Evolutionary conservation across 352 stramenopile species (phyloP).

Genomic region (Globisporangium abappressorium): DNA sequence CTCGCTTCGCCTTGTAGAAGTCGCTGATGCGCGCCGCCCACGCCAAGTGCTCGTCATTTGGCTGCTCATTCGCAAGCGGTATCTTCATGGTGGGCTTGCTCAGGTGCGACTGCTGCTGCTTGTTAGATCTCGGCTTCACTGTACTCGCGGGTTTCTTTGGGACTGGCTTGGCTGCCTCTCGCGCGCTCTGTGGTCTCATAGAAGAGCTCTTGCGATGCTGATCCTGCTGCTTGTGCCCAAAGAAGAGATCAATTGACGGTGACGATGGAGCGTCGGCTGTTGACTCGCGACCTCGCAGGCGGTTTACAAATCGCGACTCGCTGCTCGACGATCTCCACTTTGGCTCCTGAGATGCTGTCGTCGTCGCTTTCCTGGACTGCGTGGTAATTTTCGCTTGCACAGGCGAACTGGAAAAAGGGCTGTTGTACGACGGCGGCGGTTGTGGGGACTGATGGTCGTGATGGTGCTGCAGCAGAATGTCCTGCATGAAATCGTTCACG

Average conservation of each 20-base stretch:
- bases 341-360: not conserved
- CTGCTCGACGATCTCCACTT: not conserved
- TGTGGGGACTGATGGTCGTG: not conserved
- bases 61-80: slow-evolving; percentile 17
- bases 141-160: not conserved
- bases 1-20: slow-evolving; percentile 31
- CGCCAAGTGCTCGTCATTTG: slow-evolving; percentile 39
- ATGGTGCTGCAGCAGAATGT: slow-evolving; percentile 34
- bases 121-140: not conserved
- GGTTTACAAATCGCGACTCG: slow-evolving; percentile 17
- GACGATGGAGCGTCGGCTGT: not conserved
- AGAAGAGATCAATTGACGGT: not conserved
- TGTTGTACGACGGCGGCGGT: slow-evolving; percentile 9
- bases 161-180: not conserved
- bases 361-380: not conserved
- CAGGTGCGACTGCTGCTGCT: not conserved
- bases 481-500: slow-evolving; percentile 52
- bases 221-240: slow-evolving; percentile 5
- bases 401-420: not conserved
- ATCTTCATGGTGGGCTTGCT: not conserved
- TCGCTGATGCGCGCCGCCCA: slow-evolving; percentile 59
- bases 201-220: not conserved
- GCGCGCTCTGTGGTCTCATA: not conserved
- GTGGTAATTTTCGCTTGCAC: not conserved
- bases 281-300: slow-evolving; percentile 10